These are phyloP conservation scores for Hysterium pulicare DNA, from an alignment of 2,329 filamentous ascomycete genomes.

Conservation along the genomic window DNA sequence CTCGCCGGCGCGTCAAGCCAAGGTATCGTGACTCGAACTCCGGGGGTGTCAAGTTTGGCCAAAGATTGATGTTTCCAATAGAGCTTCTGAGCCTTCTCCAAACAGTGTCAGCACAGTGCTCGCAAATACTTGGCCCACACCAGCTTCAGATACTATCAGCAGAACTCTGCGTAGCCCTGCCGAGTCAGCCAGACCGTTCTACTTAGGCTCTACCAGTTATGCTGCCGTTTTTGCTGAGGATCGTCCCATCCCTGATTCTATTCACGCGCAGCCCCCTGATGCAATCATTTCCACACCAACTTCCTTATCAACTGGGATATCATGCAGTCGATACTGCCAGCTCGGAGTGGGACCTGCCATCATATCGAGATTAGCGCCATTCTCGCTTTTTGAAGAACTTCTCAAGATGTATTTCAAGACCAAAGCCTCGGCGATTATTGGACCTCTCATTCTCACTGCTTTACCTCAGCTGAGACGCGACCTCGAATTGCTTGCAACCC, in stretches of 20 bases:
- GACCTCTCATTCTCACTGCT: slow-evolving; percentile 27
- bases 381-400: slow-evolving; percentile 27
- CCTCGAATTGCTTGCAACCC: slow-evolving; percentile 20
- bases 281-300: slow-evolving; percentile 21
- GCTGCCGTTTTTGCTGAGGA: slow-evolving; percentile 33
- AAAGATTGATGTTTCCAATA: too few species aligned
- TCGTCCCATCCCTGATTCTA: slow-evolving; percentile 24
- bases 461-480: slow-evolving; percentile 30
- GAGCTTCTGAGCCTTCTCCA: slow-evolving; percentile 13
- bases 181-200: slow-evolving; percentile 28
- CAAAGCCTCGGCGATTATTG: slow-evolving; percentile 24
- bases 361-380: slow-evolving; percentile 26
- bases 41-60: slow-evolving; percentile 15
- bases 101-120: slow-evolving; percentile 11
- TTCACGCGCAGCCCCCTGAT: slow-evolving; percentile 28
- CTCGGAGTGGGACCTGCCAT: slow-evolving; percentile 24
- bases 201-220: slow-evolving; percentile 36
- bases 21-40: slow-evolving; percentile 11
- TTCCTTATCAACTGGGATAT: slow-evolving; percentile 11
- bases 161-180: slow-evolving; percentile 18
- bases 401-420: slow-evolving; percentile 25
- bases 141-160: slow-evolving; percentile 21
- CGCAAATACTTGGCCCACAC: slow-evolving; percentile 26
- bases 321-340: slow-evolving; percentile 27
- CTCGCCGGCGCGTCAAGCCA: slow-evolving; percentile 24